These are phyloP conservation scores for Lactuca saligna DNA, from an alignment of 129 eudicot genomes.

Conservation along the genomic window DNA sequence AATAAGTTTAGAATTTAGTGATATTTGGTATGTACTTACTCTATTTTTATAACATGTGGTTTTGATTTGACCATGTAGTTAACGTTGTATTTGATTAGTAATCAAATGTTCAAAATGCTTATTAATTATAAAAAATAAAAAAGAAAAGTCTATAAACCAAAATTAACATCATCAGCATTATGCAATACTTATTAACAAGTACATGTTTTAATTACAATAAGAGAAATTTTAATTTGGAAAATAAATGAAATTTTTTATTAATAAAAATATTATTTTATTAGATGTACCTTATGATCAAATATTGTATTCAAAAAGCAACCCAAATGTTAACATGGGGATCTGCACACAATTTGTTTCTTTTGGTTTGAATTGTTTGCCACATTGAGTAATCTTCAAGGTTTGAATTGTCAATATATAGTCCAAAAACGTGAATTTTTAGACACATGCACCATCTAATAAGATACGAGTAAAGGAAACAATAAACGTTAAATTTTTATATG, in stretches of 20 bases:
- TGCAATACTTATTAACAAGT: too few relatives aligned
- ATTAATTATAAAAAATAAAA: too few relatives aligned
- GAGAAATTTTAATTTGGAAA: background rate
- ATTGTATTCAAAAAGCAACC: background rate
- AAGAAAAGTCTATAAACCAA: too few relatives aligned
- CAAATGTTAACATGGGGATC: background rate
- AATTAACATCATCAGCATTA: too few relatives aligned
- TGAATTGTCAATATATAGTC: background rate
- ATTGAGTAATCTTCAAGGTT: conserved; percentile 19
- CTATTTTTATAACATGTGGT: background rate
- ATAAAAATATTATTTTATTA: too few relatives aligned
- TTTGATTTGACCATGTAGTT: background rate
- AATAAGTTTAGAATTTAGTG: too few relatives aligned
- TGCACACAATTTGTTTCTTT: background rate
- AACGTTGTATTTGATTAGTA: too few relatives aligned
- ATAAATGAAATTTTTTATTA: background rate
- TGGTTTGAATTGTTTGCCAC: background rate
- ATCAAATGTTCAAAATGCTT: too few relatives aligned
- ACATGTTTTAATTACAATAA: too few relatives aligned
- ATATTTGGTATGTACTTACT: background rate
- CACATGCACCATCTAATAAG: background rate
- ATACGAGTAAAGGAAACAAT: background rate
- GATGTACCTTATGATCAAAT: background rate
- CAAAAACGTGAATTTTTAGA: background rate
- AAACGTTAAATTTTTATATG: background rate